Evolutionary conservation across 108 stramenopile species (phyloP), one percentile per base, ranked within the genome.

Genomic region (Fragilaria crotonensis): DNA sequence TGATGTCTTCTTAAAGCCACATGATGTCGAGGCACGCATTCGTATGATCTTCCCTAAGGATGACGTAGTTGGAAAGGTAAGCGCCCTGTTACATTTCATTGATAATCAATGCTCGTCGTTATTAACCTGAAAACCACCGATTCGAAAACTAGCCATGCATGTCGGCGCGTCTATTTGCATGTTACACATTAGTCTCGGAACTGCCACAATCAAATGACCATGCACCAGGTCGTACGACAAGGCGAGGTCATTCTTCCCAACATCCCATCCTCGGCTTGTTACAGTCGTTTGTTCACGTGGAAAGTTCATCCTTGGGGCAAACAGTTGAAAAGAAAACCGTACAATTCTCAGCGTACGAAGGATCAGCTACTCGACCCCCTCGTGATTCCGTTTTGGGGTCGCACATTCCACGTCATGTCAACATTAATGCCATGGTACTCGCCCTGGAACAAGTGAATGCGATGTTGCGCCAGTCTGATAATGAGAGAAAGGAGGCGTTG

Each of bases 341-440:
- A 2, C 62, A 63, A 9, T 63, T 63, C 25, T 44, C 30, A 19
- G 32, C 48, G 26, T 44, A 30, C 30, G 62, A 63, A 32, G 27
- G 36, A 25, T 63, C 62, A 2, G n/a, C 53, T 1, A 63, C 62
- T 19, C 25, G 22, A 45, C 50, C 62, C 21, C 62, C 62, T 9
- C 28, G 49, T n/a, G 62, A 63, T 63, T 36, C 53, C 1, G 21
- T 54, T 14, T 20, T 26, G 11, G 62, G 51, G 9, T 63, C 62
- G 4, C 23, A 52, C 26, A n/a, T 25, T 23, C 50, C 21, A 2
- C 9, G 28, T 23, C 48, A 63, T n/a, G 22, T 9, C 17, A 52
- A 23, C 44, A 63, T 63, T 25, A 14, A 11, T 5, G 31, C 5
- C 22, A 28, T 63, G 2, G 28, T 41, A 14, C 36, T 11, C 7